Conservation (phyloP, 2,329 filamentous ascomycete species). For the Ciborinia camelliae region DNA sequence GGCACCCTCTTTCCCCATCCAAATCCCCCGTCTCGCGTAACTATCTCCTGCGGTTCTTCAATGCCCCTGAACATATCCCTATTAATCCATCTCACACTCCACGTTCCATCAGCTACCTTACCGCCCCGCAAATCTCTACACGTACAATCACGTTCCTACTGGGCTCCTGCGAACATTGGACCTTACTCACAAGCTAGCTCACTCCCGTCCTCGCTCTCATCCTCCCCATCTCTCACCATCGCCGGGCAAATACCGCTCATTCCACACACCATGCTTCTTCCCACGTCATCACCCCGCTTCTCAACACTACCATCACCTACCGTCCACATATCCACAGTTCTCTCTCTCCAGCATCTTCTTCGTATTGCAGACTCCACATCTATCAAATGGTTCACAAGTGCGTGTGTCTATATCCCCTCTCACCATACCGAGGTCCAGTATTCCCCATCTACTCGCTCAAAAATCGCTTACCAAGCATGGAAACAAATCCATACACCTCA, state of each 20-base stretch:
- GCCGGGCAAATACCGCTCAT: conserved; percentile 91
- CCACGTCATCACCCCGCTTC: conserved; percentile 28
- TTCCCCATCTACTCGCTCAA: conserved; percentile 38
- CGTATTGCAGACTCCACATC: conserved; percentile 71
- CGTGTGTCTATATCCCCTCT: conserved; percentile 67
- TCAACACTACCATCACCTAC: neutral
- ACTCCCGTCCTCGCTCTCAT: conserved; percentile 41
- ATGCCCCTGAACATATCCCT: conserved; percentile 60
- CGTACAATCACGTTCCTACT: conserved; percentile 91
- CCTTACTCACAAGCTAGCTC: conserved; percentile 89
- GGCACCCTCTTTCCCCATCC: conserved; percentile 68
- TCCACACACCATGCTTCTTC: conserved; percentile 71
- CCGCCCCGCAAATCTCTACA: conserved; percentile 58
- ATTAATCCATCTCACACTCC: conserved; percentile 52
- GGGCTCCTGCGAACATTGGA: conserved; percentile 96
- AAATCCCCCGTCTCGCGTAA: conserved; percentile 82
- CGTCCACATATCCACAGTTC: conserved; percentile 57
- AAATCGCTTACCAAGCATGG: conserved; percentile 50
- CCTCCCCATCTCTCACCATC: conserved; percentile 53
- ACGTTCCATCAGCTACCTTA: neutral
- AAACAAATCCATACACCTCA: conserved; percentile 29
- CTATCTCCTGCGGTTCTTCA: conserved; percentile 69
- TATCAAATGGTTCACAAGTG: conserved; percentile 71
- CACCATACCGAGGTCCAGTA: conserved; percentile 37
- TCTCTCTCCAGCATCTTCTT: conserved; percentile 87